Evolutionary conservation across 495 filamentous ascomycete species (phyloP).

Genomic region (Neurospora cerealis): DNA sequence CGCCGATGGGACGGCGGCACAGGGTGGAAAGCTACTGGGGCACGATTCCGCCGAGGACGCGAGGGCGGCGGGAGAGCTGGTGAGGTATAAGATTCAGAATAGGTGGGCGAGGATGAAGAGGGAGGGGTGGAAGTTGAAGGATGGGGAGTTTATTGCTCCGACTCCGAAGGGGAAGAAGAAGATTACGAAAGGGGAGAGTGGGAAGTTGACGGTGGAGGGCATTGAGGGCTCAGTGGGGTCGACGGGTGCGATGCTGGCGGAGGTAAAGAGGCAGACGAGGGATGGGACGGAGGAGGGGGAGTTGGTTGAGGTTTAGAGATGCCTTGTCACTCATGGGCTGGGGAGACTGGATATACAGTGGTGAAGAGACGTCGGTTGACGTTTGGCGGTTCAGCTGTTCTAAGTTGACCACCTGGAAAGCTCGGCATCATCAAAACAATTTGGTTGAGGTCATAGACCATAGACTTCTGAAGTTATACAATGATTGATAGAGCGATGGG

Average conservation of each 20-base stretch:
- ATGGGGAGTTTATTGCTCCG: conserved; percentile 42
- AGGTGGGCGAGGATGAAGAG: conserved; percentile 53
- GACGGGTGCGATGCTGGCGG: neutral
- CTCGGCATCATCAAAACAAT: too few species aligned
- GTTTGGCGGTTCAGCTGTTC: neutral
- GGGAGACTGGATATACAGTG: neutral
- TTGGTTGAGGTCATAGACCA: too few species aligned
- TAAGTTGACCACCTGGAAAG: too few species aligned
- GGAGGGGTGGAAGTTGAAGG: conserved; percentile 51
- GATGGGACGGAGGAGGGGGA: neutral
- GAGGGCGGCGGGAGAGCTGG: conserved; percentile 74
- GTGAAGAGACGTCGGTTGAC: neutral
- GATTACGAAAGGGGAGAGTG: too few species aligned
- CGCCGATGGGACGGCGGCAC: neutral
- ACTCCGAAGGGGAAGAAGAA: conserved; percentile 27
- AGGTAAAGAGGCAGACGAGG: neutral
- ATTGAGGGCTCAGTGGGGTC: neutral
- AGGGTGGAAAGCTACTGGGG: conserved; percentile 31
- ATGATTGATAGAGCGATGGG: too few species aligned
- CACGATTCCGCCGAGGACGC: conserved; percentile 91
- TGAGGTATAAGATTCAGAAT: conserved; percentile 52
- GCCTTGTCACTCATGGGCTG: neutral
- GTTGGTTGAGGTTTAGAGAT: neutral
- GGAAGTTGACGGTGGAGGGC: neutral
- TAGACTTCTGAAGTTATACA: too few species aligned